Base-by-base conservation (phyloP, 208 protist genomes). In the Acanthamoeba sp. region DNA sequence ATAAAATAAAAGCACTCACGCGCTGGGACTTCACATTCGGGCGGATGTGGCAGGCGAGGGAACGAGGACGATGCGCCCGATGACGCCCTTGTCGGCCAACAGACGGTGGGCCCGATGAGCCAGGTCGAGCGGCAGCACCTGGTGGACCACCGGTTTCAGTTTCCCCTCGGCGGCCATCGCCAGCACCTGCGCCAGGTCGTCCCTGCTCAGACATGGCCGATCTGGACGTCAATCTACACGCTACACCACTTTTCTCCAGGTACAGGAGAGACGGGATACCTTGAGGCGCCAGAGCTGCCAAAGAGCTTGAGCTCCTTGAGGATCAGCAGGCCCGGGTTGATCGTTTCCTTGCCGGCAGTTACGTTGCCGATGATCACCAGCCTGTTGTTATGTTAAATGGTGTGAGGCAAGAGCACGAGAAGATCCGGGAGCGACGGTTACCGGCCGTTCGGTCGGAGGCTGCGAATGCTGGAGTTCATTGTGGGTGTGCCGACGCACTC, bases 241-340 rank as follows among this genome's bases (percentile, higher is more conserved):
- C 12, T 50, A 50, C 9, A 50, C 24, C 0, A 50, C 45, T n/a
- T n/a, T n/a, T n/a, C n/a, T n/a, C n/a, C n/a, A n/a, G 29, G 20
- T 34, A 34, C 10, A 27, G 20, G 29, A 32, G 29, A 73, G n/a
- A n/a, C n/a, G n/a, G 36, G 24, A 22, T 45, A 85, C 76, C 76
- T 85, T 2, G 76, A 85, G 38, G 76, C 76, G 45, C 76, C 45
- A 10, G 76, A 85, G 48, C 76, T 85, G 76, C 76, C 76, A 50
- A 57, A 50, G 29, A 85, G 7, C 76, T 85, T 85, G n/a, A 85
- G 76, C 42, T 85, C 76, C 48, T 85, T 85, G 45, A 85, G 76
- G 42, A 85, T 85, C 38, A 85, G 16, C 16, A 85, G 45, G 10
- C 76, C 76, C 20, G 76, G 76, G 48, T 85, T 85, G 76, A 85